Percentiles rank a stretch among this genome's conserved stretches.
phyloP scores from a whole-genome alignment of 768 basidiomycete species.

The Ephemerocybe angulata region DNA sequence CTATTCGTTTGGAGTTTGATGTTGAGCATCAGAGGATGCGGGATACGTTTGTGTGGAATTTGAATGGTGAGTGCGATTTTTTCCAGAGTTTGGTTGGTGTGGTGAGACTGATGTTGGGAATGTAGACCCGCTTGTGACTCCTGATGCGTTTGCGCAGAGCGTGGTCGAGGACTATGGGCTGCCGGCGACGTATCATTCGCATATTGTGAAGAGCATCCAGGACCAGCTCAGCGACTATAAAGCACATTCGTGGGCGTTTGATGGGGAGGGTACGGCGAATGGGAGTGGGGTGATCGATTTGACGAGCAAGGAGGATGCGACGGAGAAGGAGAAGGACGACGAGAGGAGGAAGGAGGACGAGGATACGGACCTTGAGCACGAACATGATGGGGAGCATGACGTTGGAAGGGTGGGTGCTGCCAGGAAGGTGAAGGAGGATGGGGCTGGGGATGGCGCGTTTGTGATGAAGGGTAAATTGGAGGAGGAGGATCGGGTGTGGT shows the following conservation, averaged over 20 bases:
- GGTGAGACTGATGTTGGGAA: neutral
- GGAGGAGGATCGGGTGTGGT: constrained; percentile 55
- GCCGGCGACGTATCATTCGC: constrained; percentile 53
- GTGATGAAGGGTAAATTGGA: constrained; percentile 40
- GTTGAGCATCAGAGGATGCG: constrained; percentile 91
- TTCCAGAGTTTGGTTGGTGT: neutral
- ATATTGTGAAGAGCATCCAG: constrained; percentile 80
- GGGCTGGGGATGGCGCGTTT: neutral
- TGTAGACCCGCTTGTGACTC: constrained; percentile 83
- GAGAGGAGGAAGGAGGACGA: neutral
- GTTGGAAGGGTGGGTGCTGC: neutral
- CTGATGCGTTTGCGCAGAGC: constrained; percentile 85
- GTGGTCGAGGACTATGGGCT: constrained; percentile 90
- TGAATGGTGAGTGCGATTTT: constrained; percentile 66
- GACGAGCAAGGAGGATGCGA: too few relatives aligned
- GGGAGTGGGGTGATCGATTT: constrained; percentile 26
- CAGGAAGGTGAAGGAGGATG: neutral
- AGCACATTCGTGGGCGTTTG: constrained; percentile 58
- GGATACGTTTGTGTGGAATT: constrained; percentile 97
- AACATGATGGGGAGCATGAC: neutral
- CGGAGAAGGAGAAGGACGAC: too few relatives aligned
- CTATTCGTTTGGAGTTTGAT: constrained; percentile 94
- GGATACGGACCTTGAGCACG: constrained; percentile 15
- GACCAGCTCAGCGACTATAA: constrained; percentile 84
- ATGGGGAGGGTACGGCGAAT: too few relatives aligned